Percentiles rank a stretch among this genome's conserved stretches.
Conservation (phyloP, 257 asterid species). For the Nemophila menziesii region DNA sequence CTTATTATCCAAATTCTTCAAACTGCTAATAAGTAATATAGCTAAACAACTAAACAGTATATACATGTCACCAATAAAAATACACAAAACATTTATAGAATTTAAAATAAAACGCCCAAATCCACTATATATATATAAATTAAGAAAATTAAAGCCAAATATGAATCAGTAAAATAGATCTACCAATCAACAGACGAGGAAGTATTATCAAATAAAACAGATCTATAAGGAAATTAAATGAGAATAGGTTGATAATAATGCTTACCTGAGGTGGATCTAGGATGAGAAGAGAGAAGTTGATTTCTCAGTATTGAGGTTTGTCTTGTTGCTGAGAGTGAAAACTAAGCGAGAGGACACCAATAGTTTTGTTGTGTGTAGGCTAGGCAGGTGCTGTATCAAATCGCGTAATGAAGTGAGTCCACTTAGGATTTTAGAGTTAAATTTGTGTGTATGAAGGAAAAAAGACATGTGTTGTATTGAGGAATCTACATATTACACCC, state of each 20-base stretch:
- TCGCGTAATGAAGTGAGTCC: background rate
- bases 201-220: background rate
- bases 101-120: background rate
- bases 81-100: background rate
- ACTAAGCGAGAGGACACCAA: background rate
- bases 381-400: background rate
- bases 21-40: background rate
- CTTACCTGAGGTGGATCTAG: constrained; percentile 1
- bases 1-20: background rate
- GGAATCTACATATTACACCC: no score
- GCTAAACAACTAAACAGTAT: background rate
- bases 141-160: background rate
- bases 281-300: background rate
- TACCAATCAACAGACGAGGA: background rate
- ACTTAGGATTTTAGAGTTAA: no score
- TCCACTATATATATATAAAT: background rate
- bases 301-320: background rate
- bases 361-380: background rate
- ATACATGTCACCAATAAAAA: no score
- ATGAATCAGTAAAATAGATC: background rate
- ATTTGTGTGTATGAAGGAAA: no score
- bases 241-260: background rate
- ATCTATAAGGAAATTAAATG: no score
- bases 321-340: background rate
- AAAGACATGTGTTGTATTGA: no score